Evolutionary conservation across 306 rosid species (phyloP).

Genomic region (Corylus avellana): DNA sequence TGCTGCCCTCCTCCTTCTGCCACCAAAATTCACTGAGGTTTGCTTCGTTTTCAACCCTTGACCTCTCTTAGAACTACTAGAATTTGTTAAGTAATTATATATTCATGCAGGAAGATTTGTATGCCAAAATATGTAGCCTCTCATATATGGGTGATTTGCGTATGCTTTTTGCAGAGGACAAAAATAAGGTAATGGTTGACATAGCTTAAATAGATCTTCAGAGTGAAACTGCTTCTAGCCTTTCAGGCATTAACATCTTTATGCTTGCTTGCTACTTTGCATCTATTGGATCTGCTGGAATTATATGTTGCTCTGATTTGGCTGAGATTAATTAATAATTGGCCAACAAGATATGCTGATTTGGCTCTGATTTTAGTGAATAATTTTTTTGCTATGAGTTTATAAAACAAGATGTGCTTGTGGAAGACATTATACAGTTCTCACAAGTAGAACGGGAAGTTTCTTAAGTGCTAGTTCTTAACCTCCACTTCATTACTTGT

Average conservation of each 20-base stretch:
- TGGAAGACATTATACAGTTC: not conserved
- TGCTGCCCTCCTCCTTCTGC: conserved; percentile 90
- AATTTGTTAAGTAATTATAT: conserved; percentile 19
- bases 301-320: conserved; percentile 21
- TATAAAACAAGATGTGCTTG: not conserved
- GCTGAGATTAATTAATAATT: not conserved
- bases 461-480: not conserved
- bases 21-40: conserved; percentile 80
- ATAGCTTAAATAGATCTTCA: conserved; percentile 20
- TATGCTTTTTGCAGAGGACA: conserved; percentile 96
- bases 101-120: conserved; percentile 73
- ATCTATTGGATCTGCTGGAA: conserved; percentile 7
- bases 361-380: not conserved
- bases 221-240: conserved; percentile 16
- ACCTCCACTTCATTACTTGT: not conserved
- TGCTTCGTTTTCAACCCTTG: conserved; percentile 32
- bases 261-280: conserved; percentile 13
- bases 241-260: conserved; percentile 4
- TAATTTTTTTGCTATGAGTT: not conserved
- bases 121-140: conserved; percentile 90
- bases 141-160: conserved; percentile 88
- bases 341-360: not conserved
- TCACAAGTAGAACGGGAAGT: not conserved
- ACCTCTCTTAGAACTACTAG: conserved; percentile 24
- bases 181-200: conserved; percentile 63